Evolutionary conservation across 164 flowering plant genomes (phyloP).

Genomic region (Umbilicus rupestris): DNA sequence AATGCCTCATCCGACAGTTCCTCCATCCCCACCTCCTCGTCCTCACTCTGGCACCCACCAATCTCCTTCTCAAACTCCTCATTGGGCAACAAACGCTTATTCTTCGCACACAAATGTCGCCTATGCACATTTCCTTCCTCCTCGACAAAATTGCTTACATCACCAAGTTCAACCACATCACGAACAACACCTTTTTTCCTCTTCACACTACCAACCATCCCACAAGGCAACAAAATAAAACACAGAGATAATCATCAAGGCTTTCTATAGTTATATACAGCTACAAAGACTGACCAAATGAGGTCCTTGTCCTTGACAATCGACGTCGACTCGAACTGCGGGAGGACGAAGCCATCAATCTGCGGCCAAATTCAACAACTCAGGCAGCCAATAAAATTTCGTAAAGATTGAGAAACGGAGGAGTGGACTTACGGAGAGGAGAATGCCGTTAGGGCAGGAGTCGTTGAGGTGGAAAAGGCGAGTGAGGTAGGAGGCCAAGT

Average conservation of each 20-base stretch:
- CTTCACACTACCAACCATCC: slow-evolving; percentile 44
- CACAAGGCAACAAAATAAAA: neutral
- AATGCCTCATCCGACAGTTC: slow-evolving; percentile 13
- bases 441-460: slow-evolving; percentile 56
- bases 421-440: slow-evolving; percentile 47
- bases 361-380: slow-evolving; percentile 19
- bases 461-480: slow-evolving; percentile 34
- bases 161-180: slow-evolving; percentile 12
- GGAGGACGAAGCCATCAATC: slow-evolving; percentile 91
- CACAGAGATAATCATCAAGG: neutral
- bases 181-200: slow-evolving; percentile 21
- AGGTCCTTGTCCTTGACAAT: slow-evolving; percentile 70
- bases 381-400: neutral
- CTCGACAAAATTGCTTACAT: slow-evolving; percentile 18
- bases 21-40: slow-evolving; percentile 29
- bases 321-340: slow-evolving; percentile 62
- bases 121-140: slow-evolving; percentile 26
- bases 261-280: neutral
- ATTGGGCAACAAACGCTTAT: slow-evolving; percentile 45
- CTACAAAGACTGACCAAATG: slow-evolving; percentile 40
- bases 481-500: slow-evolving; percentile 34
- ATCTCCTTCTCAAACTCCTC: slow-evolving; percentile 57
- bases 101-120: slow-evolving; percentile 23
- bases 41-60: slow-evolving; percentile 45
- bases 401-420: neutral